Evolutionary conservation across 306 rosid species (phyloP), one percentile per base, ranked within the genome.

Genomic region (Medicago ruthenica): DNA sequence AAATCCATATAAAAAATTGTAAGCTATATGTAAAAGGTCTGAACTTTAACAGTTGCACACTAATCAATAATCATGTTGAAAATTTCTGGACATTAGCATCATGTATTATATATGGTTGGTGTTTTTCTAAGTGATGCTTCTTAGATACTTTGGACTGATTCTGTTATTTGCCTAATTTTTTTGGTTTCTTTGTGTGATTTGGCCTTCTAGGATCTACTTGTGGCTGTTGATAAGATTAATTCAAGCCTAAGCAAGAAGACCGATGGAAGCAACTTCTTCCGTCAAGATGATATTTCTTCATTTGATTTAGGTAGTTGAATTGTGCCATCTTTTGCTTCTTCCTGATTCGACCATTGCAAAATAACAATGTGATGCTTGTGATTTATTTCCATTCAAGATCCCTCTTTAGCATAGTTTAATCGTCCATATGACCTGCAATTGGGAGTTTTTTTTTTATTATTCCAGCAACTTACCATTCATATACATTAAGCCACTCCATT

Each of bases 221-320:
- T 70, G 14, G 96, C 98, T 58, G 97, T 86, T 71, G 95, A 92
- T 75, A 95, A 95, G 87, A 87, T 95, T 73, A 95, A 90, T 75
- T 84, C 93, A 62, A 76, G 86, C 83, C 87, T 88, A 73, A 82
- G 80, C 76, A 81, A 81, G 83, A 86, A 84, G 63, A 76, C 84
- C 12, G 75, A 63, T 16, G 87, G 86, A 79, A 50, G 84, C 68
- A 75, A 83, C 82, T 87, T 82, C 81, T 85, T 92, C 78, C 82
- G 76, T 68, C 98, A 92, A 80, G 95, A 90, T 74, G 98, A 94
- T 81, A 87, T 94, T 79, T 61, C 96, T 50, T 87, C 92, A 31
- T 73, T 92, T 72, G 91, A 82, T 27, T 86, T 94, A 82, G 98
- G 98, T 91, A 86, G 34, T 37, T 55, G 18, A 11, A 60, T 17